These are phyloP conservation scores for Coemansia aciculifera DNA, from an alignment of 192 early-diverging fungal species.

Conservation along the genomic window DNA sequence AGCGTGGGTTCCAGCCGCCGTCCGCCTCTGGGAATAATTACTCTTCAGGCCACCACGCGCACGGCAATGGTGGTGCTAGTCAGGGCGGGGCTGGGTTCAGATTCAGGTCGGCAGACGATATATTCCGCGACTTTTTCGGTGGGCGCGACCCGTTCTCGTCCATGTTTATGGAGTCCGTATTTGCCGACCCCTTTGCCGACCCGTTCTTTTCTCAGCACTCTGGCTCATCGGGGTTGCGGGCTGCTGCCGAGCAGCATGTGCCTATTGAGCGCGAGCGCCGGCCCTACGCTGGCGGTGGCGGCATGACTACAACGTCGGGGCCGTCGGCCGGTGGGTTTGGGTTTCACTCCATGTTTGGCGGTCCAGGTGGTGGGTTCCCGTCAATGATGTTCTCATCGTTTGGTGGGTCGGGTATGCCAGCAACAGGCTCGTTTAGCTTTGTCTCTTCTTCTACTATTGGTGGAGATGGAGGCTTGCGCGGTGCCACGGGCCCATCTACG, in stretches of 20 bases:
- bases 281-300: constrained; percentile 28
- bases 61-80: constrained; percentile 1
- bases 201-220: constrained; percentile 42
- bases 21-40: constrained; percentile 8
- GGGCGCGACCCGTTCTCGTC: constrained; percentile 46
- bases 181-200: constrained; percentile 39
- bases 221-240: constrained; percentile 18
- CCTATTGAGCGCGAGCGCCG: constrained; percentile 38
- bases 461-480: constrained; percentile 34
- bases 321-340: constrained; percentile 12
- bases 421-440: constrained; percentile 52
- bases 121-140: constrained; percentile 55
- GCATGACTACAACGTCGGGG: constrained; percentile 5
- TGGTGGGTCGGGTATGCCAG: constrained; percentile 24
- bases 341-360: constrained; percentile 46
- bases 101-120: constrained; percentile 45
- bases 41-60: constrained; percentile 8
- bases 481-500: constrained; percentile 33
- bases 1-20: constrained; percentile 36
- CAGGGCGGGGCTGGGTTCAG: constrained; percentile 18
- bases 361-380: constrained; percentile 7
- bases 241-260: constrained; percentile 11
- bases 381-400: constrained; percentile 43
- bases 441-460: constrained; percentile 45
- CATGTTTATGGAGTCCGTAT: constrained; percentile 40